phyloP scores from a whole-genome alignment of 2,329 filamentous ascomycete species.

The Aspergillus sergii region DNA sequence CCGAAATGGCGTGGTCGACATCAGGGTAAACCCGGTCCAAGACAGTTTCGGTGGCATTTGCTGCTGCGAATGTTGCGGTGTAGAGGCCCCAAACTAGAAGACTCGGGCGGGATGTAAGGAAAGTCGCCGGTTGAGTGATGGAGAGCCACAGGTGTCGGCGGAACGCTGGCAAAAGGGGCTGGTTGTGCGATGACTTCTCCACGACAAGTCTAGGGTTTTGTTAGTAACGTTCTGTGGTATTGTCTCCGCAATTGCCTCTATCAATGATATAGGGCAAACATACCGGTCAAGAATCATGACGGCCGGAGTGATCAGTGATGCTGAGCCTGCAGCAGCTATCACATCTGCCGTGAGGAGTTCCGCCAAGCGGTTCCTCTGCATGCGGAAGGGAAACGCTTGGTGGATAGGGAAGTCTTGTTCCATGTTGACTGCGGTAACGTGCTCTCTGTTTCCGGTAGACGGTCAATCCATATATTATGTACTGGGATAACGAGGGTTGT shows the following conservation, averaged over 20 bases:
- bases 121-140: constrained; percentile 39
- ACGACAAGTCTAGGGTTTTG: constrained; percentile 41
- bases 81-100: constrained; percentile 61
- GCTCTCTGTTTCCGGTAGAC: background rate
- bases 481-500: background rate
- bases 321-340: constrained; percentile 68
- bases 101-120: constrained; percentile 44
- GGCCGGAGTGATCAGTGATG: constrained; percentile 72
- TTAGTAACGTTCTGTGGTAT: constrained; percentile 11
- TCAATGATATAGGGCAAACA: constrained; percentile 15
- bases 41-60: constrained; percentile 80
- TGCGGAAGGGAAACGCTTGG: constrained; percentile 26
- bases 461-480: background rate
- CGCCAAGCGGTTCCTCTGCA: constrained; percentile 38
- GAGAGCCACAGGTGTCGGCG: constrained; percentile 37
- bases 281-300: constrained; percentile 84
- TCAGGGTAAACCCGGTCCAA: constrained; percentile 58
- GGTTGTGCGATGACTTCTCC: constrained; percentile 42
- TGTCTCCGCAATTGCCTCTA: background rate
- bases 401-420: constrained; percentile 29
- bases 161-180: constrained; percentile 37
- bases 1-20: constrained; percentile 66
- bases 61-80: constrained; percentile 83
- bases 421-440: constrained; percentile 22
- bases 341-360: constrained; percentile 63